Evolutionary conservation across 2,329 filamentous ascomycete species (phyloP), one percentile per base, ranked within the genome.

Genomic region (Triangularia setosa): DNA sequence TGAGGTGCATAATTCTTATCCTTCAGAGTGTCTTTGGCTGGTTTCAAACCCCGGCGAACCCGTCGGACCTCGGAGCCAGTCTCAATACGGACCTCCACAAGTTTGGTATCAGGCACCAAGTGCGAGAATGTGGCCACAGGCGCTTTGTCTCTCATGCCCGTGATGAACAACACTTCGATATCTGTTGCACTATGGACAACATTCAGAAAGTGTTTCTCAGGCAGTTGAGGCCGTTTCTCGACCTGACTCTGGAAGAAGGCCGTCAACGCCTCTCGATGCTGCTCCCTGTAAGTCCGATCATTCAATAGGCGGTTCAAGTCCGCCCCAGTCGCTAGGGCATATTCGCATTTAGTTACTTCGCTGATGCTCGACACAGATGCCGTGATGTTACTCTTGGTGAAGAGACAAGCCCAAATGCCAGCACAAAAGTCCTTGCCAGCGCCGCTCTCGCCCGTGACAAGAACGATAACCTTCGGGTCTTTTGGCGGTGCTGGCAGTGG

Each of bases 341-440:
- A 89, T 72, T 84, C 80, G 69, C 73, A 74, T 76, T 88, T 89
- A n/a, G 76, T 83, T 1, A 60, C 75, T 70, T 87, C 80, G 72
- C 86, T 88, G 62, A 87, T 87, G 72, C 85, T 86, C 33, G 79
- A 76, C 23, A 71, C 74, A 33, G 77, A 79, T n/a, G 76, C 78
- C 23, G 56, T 75, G 60, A 82, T 64, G 55, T 61, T 66, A 62
- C 72, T 70, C 2, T 73, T 44, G 9, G 18, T 71, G 65, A 87
- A 75, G 0, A 74, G 57, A 0, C 79, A 79, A 54, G 71, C 79
- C 84, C 84, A 89, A 56, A 83, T 55, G 0, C 73, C 67, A 14
- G 85, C 85, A 69, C 83, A 87, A 70, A 83, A 82, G 75, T 89
- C 86, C 69, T 89, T 90, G 7, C 87, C 86, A 9, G 77, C 82